Evolutionary conservation across 1,284 basidiomycete genomes (phyloP).

Genomic region (Somion occarium): DNA sequence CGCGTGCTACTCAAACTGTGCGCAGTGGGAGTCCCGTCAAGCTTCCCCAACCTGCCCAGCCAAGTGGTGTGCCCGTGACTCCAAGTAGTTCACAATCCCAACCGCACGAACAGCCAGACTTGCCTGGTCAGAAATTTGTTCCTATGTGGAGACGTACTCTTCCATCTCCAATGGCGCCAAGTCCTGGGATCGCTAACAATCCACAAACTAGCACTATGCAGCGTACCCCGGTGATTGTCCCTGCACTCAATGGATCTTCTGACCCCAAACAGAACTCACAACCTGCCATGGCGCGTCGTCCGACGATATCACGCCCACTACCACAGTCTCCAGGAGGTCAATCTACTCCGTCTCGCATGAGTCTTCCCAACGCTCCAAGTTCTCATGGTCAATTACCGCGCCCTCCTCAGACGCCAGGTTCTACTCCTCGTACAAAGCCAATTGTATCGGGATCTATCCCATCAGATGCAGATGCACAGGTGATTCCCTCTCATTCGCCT

Average conservation of each 20-base stretch:
- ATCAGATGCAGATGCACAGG: not conserved
- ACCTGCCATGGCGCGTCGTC: not conserved
- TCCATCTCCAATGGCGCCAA: conserved; percentile 16
- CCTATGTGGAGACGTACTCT: conserved; percentile 27
- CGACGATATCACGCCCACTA: not conserved
- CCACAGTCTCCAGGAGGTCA: conserved; percentile 1
- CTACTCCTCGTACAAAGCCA: too few relatives aligned
- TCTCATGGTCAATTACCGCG: not conserved
- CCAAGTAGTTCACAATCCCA: too few relatives aligned
- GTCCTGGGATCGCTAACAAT: not conserved
- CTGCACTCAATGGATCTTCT: not conserved
- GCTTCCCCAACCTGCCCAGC: not conserved
- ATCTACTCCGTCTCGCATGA: not conserved
- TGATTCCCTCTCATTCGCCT: not conserved
- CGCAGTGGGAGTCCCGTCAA: not conserved
- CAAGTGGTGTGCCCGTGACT: not conserved
- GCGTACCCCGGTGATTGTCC: not conserved
- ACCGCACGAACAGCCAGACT: not conserved
- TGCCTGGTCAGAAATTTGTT: conserved; percentile 23
- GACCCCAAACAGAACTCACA: not conserved
- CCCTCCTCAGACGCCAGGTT: not conserved
- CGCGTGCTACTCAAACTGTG: not conserved
- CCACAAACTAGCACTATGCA: not conserved
- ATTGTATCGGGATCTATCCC: not conserved
- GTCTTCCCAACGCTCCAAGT: not conserved